These are phyloP conservation scores for Thyridium curvatum DNA, from an alignment of 2,329 filamentous ascomycete species.

Conservation along the genomic window DNA sequence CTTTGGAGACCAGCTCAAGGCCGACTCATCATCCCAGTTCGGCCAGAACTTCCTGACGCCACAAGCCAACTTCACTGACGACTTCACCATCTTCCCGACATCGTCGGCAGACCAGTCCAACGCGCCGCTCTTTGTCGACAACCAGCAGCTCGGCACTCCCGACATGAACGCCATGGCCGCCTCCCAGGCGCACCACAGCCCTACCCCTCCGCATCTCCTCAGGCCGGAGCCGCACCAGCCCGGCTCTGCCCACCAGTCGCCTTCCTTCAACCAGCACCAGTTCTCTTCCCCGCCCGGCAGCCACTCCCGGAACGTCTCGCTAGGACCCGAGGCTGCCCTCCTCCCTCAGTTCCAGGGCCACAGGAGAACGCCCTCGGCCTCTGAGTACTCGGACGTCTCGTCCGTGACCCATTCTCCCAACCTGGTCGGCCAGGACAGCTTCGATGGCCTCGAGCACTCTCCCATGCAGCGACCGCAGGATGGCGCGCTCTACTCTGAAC, in stretches of 20 bases:
- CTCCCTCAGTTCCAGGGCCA: slow-evolving; percentile 70
- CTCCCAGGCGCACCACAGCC: slow-evolving; percentile 48
- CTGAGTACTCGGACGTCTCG: slow-evolving; percentile 81
- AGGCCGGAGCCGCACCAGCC: slow-evolving; percentile 39
- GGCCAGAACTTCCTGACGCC: slow-evolving; percentile 39
- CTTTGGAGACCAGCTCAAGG: slow-evolving; percentile 36
- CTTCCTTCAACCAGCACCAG: slow-evolving; percentile 48
- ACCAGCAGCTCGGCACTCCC: slow-evolving; percentile 35
- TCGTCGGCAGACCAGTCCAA: slow-evolving; percentile 53
- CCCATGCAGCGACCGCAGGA: slow-evolving; percentile 75
- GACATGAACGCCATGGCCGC: slow-evolving; percentile 49
- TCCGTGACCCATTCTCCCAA: slow-evolving; percentile 76
- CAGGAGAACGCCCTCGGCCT: slow-evolving; percentile 66
- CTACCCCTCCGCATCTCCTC: slow-evolving; percentile 49
- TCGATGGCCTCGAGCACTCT: slow-evolving; percentile 72
- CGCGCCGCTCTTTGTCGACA: slow-evolving; percentile 54
- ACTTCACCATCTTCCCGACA: slow-evolving; percentile 61
- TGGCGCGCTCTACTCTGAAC: slow-evolving; percentile 66
- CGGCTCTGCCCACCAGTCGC: slow-evolving; percentile 48
- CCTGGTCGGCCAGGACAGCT: slow-evolving; percentile 68
- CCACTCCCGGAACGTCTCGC: slow-evolving; percentile 51
- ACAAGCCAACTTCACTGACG: slow-evolving; percentile 39
- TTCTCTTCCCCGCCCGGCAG: slow-evolving; percentile 41
- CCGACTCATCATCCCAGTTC: slow-evolving; percentile 20
- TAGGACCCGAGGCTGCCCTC: slow-evolving; percentile 52